Percentiles rank a stretch among this genome's conserved stretches.
phyloP scores from a whole-genome alignment of 1,284 basidiomycete species.

The Boletus austroedulis region DNA sequence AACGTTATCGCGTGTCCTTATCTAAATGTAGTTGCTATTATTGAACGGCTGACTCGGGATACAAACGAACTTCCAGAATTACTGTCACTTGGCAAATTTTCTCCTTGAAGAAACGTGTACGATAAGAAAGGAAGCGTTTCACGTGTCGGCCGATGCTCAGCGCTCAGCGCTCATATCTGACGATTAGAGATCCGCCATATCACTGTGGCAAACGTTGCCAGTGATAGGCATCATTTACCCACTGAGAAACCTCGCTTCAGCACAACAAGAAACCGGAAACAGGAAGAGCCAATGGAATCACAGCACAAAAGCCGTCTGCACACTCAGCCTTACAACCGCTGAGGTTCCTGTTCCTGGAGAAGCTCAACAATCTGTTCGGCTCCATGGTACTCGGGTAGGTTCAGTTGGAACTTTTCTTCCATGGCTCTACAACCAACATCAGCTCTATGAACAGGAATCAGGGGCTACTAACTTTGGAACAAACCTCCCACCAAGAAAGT shows the following conservation, averaged over 20 bases:
- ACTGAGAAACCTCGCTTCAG: not conserved
- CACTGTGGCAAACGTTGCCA: not conserved
- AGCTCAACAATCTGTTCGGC: conserved; percentile 81
- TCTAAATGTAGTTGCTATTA: not conserved
- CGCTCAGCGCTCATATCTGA: not conserved
- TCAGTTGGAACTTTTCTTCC: conserved; percentile 70
- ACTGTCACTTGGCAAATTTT: too few relatives aligned
- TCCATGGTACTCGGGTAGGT: conserved; percentile 75
- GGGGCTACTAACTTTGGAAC: conserved; percentile 71
- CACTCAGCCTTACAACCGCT: conserved; percentile 8
- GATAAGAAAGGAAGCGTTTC: not conserved
- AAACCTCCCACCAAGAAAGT: conserved; percentile 83
- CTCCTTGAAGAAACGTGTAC: too few relatives aligned
- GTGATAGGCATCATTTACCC: not conserved
- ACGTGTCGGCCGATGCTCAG: not conserved
- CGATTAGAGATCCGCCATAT: not conserved
- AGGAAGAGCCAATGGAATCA: too few relatives aligned
- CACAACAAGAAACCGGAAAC: not conserved
- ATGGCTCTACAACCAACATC: conserved; percentile 47
- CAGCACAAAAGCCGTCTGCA: not conserved
- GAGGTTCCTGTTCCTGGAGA: conserved; percentile 17
- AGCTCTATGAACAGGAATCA: not conserved
- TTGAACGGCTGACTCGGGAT: not conserved
- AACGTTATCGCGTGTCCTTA: not conserved
- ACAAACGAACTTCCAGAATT: too few relatives aligned